Evolutionary conservation across 1,284 basidiomycete species (phyloP), one percentile per base, ranked within the genome.

Genomic region (Waitea zeae): DNA sequence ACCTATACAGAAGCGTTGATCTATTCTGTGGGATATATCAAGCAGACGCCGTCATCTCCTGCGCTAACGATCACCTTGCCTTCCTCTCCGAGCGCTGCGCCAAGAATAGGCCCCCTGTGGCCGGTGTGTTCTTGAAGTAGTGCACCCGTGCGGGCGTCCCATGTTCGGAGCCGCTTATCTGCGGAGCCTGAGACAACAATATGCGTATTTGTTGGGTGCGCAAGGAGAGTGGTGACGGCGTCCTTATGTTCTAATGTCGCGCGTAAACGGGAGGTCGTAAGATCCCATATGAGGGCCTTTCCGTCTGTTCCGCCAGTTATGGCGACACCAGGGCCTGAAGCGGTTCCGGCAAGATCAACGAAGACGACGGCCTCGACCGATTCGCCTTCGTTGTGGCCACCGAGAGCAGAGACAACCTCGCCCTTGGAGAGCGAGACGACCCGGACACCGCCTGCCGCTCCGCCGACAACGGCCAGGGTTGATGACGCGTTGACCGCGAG

Each of bases 271-370:
- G 82, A 83, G 11, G 86, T 88, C 32, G 68, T 68, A 27, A 93
- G 63, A 56, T 99, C 93, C 89, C 90, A 97, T 30, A 96, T 77
- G 48, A 83, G 87, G 17, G 79, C 81, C 52, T 86, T 90, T 0
- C 92, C 90, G 50, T 99, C 95, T 6, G 92, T 97, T 2, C 73
- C 89, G 5, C 83, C 90, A 1, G 84, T 90, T 1, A 90, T 74
- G 18, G 81, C 81, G 12, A 86, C 70, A 20, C 79, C 70, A 9
- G 54, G 76, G 4, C 64, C 74, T 30, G 52, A 59, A 31, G 50
- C 64, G n/a, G n/a, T n/a, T n/a, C n/a, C n/a, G 17, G 76, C 54
- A 33, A 93, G 57, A 45, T 89, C 83, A 31, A 93, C 66, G 49
- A 96, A 97, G 36, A 70, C 70, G 22, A 95, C 68, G 0, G 79